phyloP scores from a whole-genome alignment of 2,329 filamentous ascomycete species.

The Diaporthe sp. region DNA sequence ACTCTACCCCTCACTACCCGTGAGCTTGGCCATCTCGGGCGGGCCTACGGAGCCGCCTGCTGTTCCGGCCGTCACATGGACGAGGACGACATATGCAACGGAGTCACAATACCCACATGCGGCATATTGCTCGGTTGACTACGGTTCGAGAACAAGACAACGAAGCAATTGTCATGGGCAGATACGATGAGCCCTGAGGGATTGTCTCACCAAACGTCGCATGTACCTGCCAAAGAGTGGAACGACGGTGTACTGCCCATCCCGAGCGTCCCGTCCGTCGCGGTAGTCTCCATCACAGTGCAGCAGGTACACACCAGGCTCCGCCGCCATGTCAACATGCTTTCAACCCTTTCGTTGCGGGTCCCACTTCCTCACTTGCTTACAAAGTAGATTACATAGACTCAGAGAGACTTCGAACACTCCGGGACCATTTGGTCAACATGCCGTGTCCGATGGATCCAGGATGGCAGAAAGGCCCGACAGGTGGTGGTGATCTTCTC shows the following conservation, averaged over 20 bases:
- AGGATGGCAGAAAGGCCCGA: neutral
- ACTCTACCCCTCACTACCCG: constrained; percentile 22
- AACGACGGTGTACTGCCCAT: constrained; percentile 6
- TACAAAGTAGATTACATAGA: neutral
- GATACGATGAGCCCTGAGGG: neutral
- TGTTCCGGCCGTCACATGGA: neutral
- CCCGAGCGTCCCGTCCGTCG: constrained; percentile 24
- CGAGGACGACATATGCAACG: neutral
- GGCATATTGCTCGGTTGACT: constrained; percentile 9
- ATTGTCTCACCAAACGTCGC: neutral
- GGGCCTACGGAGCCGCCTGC: constrained; percentile 8
- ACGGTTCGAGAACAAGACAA: neutral
- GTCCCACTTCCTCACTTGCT: neutral
- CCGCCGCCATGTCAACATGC: neutral
- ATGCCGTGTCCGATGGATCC: neutral
- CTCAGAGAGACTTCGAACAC: too few species aligned
- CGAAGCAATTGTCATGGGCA: neutral
- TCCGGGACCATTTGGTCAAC: neutral
- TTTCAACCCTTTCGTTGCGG: neutral
- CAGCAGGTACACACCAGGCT: neutral
- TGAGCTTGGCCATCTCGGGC: constrained; percentile 1
- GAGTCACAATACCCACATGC: neutral
- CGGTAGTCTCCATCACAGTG: neutral
- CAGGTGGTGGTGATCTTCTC: neutral
- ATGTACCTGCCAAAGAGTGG: constrained; percentile 14